A percentile compares a stretch with the other conserved stretches of the same genome.
Conservation (phyloP, 352 stramenopile species). For the Plasmopara muralis region DNA sequence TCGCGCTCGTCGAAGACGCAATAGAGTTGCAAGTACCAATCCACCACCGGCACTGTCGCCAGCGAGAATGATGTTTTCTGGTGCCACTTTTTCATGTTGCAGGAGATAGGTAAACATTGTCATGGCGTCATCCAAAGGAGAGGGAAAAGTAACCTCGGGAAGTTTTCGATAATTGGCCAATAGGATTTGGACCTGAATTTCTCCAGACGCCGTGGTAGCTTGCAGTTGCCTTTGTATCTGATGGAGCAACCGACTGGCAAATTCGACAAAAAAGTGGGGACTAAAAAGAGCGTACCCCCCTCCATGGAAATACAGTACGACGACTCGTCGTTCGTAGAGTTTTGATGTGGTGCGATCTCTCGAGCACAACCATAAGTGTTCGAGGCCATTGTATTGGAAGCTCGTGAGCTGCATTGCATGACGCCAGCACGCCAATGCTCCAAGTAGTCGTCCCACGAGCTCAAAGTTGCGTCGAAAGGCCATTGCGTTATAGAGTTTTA, state of each 20-base stretch:
- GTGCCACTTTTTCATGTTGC: constrained; percentile 15
- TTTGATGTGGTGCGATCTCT: background rate
- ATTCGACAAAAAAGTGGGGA: constrained; percentile 46
- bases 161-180: constrained; percentile 70
- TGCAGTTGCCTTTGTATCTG: constrained; percentile 15
- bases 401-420: constrained; percentile 20
- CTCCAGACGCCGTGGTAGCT: background rate
- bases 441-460: constrained; percentile 27
- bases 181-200: constrained; percentile 36
- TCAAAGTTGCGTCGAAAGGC: constrained; percentile 33
- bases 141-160: constrained; percentile 34
- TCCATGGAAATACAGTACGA: constrained; percentile 56
- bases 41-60: constrained; percentile 52
- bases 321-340: constrained; percentile 14
- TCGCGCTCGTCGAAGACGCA: constrained; percentile 26
- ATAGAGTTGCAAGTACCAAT: constrained; percentile 35
- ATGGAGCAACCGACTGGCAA: constrained; percentile 33
- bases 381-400: constrained; percentile 34
- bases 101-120: constrained; percentile 43
- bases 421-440: constrained; percentile 24
- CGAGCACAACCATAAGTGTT: constrained; percentile 44
- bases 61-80: constrained; percentile 31
- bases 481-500: constrained; percentile 31
- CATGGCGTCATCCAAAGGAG: constrained; percentile 41
- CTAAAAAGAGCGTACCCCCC: constrained; percentile 50